Percentiles rank a stretch among this genome's conserved stretches.
These are phyloP conservation scores for Juglanconis oblonga DNA, from an alignment of 2,329 filamentous ascomycete genomes.

Conservation along the genomic window DNA sequence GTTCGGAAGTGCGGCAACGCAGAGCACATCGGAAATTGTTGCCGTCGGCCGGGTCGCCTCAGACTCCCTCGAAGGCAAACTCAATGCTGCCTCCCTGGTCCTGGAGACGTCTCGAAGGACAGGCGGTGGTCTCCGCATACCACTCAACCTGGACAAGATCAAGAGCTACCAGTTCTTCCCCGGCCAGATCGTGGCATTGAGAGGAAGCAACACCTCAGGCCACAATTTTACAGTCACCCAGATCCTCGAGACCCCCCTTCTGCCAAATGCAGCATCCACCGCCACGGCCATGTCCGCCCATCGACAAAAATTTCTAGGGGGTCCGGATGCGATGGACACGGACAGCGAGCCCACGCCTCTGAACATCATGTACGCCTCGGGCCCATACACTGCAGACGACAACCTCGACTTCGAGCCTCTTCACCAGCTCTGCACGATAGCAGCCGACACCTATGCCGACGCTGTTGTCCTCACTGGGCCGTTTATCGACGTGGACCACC, in stretches of 20 bases:
- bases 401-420: slow-evolving; percentile 89
- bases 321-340: slow-evolving; percentile 59
- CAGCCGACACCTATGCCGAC: slow-evolving; percentile 72
- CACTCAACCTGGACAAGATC: slow-evolving; percentile 71
- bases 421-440: slow-evolving; percentile 74
- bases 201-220: slow-evolving; percentile 83
- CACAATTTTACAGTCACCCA: slow-evolving; percentile 78
- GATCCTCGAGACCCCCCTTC: slow-evolving; percentile 69
- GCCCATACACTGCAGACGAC: slow-evolving; percentile 89
- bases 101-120: slow-evolving; percentile 83
- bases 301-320: slow-evolving; percentile 65
- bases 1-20: slow-evolving; percentile 82
- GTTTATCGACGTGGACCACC: slow-evolving; percentile 90
- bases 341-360: slow-evolving; percentile 64
- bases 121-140: slow-evolving; percentile 78
- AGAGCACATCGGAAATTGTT: slow-evolving; percentile 82
- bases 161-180: slow-evolving; percentile 81
- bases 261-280: slow-evolving; percentile 71
- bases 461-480: slow-evolving; percentile 78
- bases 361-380: slow-evolving; percentile 73
- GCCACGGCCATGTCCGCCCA: slow-evolving; percentile 64
- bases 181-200: slow-evolving; percentile 85
- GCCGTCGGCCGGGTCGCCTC: slow-evolving; percentile 90
- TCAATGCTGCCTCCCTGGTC: slow-evolving; percentile 81
- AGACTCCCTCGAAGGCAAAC: slow-evolving; percentile 79